Evolutionary conservation across 2,329 filamentous ascomycete genomes (phyloP).

Genomic region (Fusarium caatingaense): DNA sequence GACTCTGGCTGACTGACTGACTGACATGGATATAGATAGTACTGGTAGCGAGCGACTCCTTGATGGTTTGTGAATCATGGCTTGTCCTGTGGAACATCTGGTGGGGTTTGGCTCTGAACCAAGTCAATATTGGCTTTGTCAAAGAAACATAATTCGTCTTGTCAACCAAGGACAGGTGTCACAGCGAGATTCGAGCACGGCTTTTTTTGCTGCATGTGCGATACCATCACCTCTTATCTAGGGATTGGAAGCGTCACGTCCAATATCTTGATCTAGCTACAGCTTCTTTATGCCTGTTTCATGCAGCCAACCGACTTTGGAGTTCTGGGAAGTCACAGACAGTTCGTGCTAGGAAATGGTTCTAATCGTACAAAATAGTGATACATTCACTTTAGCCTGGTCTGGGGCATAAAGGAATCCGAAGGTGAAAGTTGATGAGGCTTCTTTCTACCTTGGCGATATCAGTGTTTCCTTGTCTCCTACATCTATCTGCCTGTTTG

Average conservation of each 20-base stretch:
- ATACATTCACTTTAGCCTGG: background rate
- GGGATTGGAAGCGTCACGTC: background rate
- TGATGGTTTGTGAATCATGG: constrained; percentile 10
- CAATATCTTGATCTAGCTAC: background rate
- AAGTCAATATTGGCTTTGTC: constrained; percentile 6
- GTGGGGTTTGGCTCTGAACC: background rate
- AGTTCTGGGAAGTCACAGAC: background rate
- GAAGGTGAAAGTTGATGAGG: background rate
- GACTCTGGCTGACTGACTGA: background rate
- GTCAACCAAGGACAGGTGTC: constrained; percentile 1
- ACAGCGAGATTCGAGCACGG: constrained; percentile 12
- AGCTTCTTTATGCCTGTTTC: constrained; percentile 2
- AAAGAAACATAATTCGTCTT: background rate
- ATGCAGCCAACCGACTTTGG: constrained; percentile 29
- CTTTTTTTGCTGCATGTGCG: background rate
- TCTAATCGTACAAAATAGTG: constrained; percentile 14
- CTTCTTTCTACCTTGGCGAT: background rate
- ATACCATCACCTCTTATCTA: background rate
- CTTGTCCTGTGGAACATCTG: background rate
- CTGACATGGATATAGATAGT: constrained; percentile 1
- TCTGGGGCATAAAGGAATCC: background rate
- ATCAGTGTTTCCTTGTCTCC: background rate
- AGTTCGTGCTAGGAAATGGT: background rate
- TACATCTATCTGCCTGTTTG: background rate
- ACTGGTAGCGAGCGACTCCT: background rate